Percentiles rank a stretch among this genome's conserved stretches.
Evolutionary conservation across 495 filamentous ascomycete species (phyloP).

Genomic region (Bacidia rubella): DNA sequence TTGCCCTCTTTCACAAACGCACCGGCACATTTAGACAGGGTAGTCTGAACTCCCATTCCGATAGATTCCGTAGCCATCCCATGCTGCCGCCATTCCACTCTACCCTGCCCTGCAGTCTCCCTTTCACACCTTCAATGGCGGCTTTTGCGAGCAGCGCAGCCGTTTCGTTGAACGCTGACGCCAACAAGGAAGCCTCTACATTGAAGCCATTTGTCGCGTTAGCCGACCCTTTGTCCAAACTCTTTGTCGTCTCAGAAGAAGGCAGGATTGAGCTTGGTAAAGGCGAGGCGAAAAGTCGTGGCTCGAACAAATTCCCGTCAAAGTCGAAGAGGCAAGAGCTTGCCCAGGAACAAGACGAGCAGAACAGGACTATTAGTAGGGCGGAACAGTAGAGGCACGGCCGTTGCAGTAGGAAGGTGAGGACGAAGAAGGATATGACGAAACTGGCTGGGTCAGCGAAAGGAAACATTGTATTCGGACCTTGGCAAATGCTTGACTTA

Average conservation of each 20-base stretch:
- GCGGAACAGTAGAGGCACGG: slow-evolving; percentile 87
- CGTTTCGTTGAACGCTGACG: slow-evolving; percentile 51
- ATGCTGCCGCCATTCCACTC: slow-evolving; percentile 78
- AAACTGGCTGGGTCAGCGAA: slow-evolving; percentile 45
- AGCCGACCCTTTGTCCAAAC: background rate
- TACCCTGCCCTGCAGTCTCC: slow-evolving; percentile 28
- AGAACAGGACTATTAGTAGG: slow-evolving; percentile 76
- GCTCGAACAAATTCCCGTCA: slow-evolving; percentile 69
- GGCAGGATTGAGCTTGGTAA: slow-evolving; percentile 15
- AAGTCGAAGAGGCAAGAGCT: slow-evolving; percentile 83
- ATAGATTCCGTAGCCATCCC: slow-evolving; percentile 68
- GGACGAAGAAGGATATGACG: slow-evolving; percentile 79
- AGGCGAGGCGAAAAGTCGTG: slow-evolving; percentile 34
- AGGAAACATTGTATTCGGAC: too few relatives aligned
- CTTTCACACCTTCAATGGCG: slow-evolving; percentile 48
- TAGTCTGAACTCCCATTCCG: slow-evolving; percentile 65
- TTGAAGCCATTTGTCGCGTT: slow-evolving; percentile 23
- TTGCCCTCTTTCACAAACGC: slow-evolving; percentile 7
- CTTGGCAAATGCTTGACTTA: too few relatives aligned
- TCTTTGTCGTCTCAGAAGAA: slow-evolving; percentile 8
- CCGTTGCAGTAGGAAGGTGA: slow-evolving; percentile 79
- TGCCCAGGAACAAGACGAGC: slow-evolving; percentile 82
- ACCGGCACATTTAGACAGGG: slow-evolving; percentile 76
- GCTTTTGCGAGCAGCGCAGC: slow-evolving; percentile 51
- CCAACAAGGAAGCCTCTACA: slow-evolving; percentile 39